These are phyloP conservation scores for Fagopyrum esculentum DNA, from an alignment of 148 eudicot genomes.

Conservation along the genomic window DNA sequence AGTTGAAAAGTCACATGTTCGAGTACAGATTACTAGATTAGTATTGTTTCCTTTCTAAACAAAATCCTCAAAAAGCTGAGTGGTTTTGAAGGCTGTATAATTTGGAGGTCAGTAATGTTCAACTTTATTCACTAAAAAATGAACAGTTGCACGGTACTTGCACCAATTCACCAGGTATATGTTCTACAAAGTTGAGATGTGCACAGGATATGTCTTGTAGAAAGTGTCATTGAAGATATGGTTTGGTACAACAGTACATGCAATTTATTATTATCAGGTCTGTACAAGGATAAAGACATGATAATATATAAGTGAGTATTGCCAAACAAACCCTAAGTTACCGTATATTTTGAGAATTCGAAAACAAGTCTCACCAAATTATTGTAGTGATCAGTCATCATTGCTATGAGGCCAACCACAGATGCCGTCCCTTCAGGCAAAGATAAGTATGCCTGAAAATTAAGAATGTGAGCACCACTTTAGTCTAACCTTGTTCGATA, in stretches of 20 bases:
- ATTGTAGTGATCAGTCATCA: conserved; percentile 47
- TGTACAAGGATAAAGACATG: too few species aligned
- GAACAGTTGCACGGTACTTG: background rate
- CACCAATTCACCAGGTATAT: background rate
- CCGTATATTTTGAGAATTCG: background rate
- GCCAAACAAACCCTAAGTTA: background rate
- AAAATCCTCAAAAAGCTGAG: background rate
- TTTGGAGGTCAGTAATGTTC: background rate
- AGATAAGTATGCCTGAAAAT: conserved; percentile 37
- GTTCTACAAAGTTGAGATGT: background rate
- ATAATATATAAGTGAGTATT: too few species aligned
- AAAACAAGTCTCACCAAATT: conserved; percentile 27
- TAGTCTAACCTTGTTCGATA: background rate
- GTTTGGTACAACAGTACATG: too few species aligned
- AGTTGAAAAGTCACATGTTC: background rate
- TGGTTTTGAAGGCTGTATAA: background rate
- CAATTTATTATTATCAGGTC: too few species aligned
- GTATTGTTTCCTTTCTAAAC: background rate
- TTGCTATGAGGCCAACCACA: conserved; percentile 39
- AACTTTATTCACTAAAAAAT: background rate
- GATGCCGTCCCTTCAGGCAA: conserved; percentile 41
- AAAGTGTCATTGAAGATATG: background rate
- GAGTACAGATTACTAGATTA: background rate
- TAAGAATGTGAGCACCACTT: conserved; percentile 2
- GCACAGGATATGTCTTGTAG: background rate